Percentiles rank a stretch among this genome's conserved stretches.
Evolutionary conservation across 2,329 filamentous ascomycete species (phyloP).

Genomic region (Phialophora expanda): DNA sequence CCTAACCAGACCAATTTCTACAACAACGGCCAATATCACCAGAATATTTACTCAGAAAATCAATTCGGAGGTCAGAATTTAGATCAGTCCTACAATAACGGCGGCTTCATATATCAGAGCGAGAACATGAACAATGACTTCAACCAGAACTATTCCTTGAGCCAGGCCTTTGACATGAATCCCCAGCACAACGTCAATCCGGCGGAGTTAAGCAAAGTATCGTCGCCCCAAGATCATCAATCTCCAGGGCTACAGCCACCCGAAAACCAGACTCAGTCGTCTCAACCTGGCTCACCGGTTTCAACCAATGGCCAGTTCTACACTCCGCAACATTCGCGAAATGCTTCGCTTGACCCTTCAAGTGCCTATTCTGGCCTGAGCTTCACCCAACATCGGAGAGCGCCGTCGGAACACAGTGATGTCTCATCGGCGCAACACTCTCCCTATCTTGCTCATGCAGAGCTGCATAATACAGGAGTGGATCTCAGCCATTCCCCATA

Average conservation of each 20-base stretch:
- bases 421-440: slow-evolving; percentile 84
- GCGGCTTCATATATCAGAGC: slow-evolving; percentile 41
- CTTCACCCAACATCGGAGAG: slow-evolving; percentile 82
- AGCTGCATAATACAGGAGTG: slow-evolving; percentile 73
- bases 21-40: slow-evolving; percentile 41
- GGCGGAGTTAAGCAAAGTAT: slow-evolving; percentile 54
- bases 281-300: slow-evolving; percentile 57
- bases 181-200: slow-evolving; percentile 48
- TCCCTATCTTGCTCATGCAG: slow-evolving; percentile 77
- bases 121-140: slow-evolving; percentile 49
- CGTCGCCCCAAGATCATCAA: slow-evolving; percentile 58
- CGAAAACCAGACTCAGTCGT: slow-evolving; percentile 58
- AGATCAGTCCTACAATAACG: slow-evolving; percentile 41
- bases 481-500: slow-evolving; percentile 78
- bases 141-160: slow-evolving; percentile 33
- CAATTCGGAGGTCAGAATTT: slow-evolving; percentile 43
- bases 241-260: slow-evolving; percentile 64
- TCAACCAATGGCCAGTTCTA: slow-evolving; percentile 59
- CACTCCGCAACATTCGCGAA: slow-evolving; percentile 62
- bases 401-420: slow-evolving; percentile 89
- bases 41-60: slow-evolving; percentile 38
- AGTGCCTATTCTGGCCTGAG: slow-evolving; percentile 61
- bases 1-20: slow-evolving; percentile 29
- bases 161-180: slow-evolving; percentile 46
- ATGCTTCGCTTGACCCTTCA: slow-evolving; percentile 65